phyloP scores from a whole-genome alignment of 306 rosid species.

The Abrus pulchellus region DNA sequence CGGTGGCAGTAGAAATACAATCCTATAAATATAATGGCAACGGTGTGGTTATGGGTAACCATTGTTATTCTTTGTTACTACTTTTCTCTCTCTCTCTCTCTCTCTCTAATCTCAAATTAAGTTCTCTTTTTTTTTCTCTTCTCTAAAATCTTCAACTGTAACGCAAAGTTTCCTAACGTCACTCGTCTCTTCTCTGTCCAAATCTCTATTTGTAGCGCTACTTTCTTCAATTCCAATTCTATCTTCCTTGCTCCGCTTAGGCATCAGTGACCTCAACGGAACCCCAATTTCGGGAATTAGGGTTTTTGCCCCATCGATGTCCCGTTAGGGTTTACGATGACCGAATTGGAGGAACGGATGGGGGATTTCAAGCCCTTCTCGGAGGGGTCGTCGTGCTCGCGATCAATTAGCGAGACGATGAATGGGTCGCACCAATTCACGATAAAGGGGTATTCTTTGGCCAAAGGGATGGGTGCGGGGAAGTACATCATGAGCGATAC shows the following conservation, averaged over 20 bases:
- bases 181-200: not conserved
- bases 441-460: slow-evolving; percentile 85
- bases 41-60: not conserved
- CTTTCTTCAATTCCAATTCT: not conserved
- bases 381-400: slow-evolving; percentile 71
- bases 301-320: slow-evolving; percentile 40
- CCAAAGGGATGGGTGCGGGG: slow-evolving; percentile 93
- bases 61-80: too few species aligned
- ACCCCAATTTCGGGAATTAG: slow-evolving; percentile 46
- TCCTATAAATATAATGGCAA: slow-evolving; percentile 32
- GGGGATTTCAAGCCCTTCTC: slow-evolving; percentile 56
- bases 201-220: not conserved
- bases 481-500: slow-evolving; percentile 84
- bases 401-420: slow-evolving; percentile 80
- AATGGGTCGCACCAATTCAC: slow-evolving; percentile 85
- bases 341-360: slow-evolving; percentile 54
- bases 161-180: not conserved
- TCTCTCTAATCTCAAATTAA: not conserved
- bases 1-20: slow-evolving; percentile 16
- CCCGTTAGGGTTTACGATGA: slow-evolving; percentile 46
- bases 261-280: not conserved
- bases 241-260: not conserved
- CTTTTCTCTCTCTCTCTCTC: not conserved
- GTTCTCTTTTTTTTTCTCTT: not conserved
- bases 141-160: not conserved